These are phyloP conservation scores for Allantophomopsis lycopodina DNA, from an alignment of 2,329 filamentous ascomycete species.

Conservation along the genomic window DNA sequence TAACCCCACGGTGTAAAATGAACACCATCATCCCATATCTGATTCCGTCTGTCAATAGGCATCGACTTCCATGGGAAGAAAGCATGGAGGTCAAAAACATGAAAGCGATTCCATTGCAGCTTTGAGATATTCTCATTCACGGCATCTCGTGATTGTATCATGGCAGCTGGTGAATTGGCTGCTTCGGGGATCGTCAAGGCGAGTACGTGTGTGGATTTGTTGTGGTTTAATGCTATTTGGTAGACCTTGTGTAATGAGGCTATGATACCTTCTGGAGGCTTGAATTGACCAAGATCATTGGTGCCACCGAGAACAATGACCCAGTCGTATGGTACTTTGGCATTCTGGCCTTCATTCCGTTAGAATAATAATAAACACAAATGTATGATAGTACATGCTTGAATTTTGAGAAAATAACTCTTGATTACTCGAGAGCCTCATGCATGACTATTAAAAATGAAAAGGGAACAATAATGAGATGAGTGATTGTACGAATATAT, in stretches of 20 bases:
- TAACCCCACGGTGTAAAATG: constrained; percentile 47
- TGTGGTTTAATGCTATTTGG: constrained; percentile 31
- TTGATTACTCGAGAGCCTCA: too few species aligned
- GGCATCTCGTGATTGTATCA: too few species aligned
- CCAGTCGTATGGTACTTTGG: constrained; percentile 31
- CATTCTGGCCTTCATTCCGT: neutral
- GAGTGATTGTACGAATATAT: too few species aligned
- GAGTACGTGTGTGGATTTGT: constrained; percentile 34
- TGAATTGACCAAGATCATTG: constrained; percentile 39
- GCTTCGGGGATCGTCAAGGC: constrained; percentile 49
- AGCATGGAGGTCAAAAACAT: constrained; percentile 39
- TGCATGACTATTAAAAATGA: too few species aligned
- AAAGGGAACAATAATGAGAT: too few species aligned
- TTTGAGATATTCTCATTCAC: too few species aligned
- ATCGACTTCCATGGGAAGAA: constrained; percentile 40
- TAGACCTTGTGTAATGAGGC: constrained; percentile 33
- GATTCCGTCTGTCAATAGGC: constrained; percentile 25
- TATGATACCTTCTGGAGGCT: constrained; percentile 27
- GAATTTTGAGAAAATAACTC: too few species aligned
- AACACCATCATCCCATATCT: constrained; percentile 47
- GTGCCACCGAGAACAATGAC: constrained; percentile 50
- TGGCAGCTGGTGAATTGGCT: constrained; percentile 1
- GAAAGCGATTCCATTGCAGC: too few species aligned
- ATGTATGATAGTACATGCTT: too few species aligned
- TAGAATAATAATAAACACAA: too few species aligned